Percentiles rank a stretch among this genome's conserved stretches.
phyloP scores from a whole-genome alignment of 768 basidiomycete genomes.

The Tulasnella sp. region DNA sequence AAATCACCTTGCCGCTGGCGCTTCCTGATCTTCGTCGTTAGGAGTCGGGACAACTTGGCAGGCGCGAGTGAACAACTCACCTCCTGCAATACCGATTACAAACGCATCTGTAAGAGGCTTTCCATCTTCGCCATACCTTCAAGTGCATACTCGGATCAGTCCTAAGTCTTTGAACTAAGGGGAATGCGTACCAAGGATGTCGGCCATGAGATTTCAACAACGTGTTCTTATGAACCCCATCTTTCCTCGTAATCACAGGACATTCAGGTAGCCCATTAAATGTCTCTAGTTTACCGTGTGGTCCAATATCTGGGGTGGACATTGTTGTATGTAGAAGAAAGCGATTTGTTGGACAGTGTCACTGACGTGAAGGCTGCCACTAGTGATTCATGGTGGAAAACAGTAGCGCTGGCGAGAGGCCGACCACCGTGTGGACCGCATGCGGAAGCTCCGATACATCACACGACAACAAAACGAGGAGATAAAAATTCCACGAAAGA shows the following conservation, averaged over 20 bases:
- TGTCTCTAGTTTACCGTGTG: background rate
- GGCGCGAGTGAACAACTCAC: constrained; percentile 19
- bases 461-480: background rate
- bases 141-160: no score
- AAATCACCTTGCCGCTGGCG: constrained; percentile 68
- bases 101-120: constrained; percentile 60
- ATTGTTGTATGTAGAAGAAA: background rate
- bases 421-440: background rate
- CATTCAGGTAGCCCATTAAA: background rate
- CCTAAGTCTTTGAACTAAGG: background rate
- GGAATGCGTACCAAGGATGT: constrained; percentile 55
- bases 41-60: background rate
- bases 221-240: constrained; percentile 44
- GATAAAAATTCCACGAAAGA: background rate
- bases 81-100: constrained; percentile 76
- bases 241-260: background rate
- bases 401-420: background rate
- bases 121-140: constrained; percentile 66
- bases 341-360: background rate
- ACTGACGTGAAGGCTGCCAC: background rate
- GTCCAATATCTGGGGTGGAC: background rate
- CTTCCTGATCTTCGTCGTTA: constrained; percentile 26
- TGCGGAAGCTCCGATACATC: background rate
- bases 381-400: background rate
- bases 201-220: constrained; percentile 75